Evolutionary conservation across 371 early-diverging fungal genomes (phyloP), one percentile per base, ranked within the genome.

Genomic region (Basidiobolus meristosporus): DNA sequence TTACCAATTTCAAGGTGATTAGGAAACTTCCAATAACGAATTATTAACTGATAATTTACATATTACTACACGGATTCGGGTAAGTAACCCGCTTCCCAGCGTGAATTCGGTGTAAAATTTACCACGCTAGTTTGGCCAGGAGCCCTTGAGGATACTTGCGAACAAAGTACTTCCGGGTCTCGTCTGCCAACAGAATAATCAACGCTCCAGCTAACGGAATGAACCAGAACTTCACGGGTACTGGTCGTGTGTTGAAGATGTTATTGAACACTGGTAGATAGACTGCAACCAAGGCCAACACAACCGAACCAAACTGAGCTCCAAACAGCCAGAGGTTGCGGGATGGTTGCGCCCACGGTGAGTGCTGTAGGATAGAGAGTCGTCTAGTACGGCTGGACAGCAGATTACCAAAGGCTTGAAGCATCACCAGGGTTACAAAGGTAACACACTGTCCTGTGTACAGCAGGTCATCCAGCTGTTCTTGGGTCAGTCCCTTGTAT

Each of bases 191-290:
- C 21, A 73, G 34, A 33, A 73, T 58, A 9, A 26, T 5, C 26
- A 26, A 26, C 3, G 26, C 26, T 9, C 26, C 26, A 1, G 65
- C 75, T 31, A 75, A 48, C 0, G 82, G 77, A 33, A 81, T 53
- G 44, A 77, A 65, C 75, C 78, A 84, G 48, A 60, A 76, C 54
- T 67, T 50, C 17, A 63, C 53, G 5, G 82, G 82, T 16, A 84
- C 64, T 2, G 63, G 59, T n/a, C 59, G 50, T 0, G 80, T 81
- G 14, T 57, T 41, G 31, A 84, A 69, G 12, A 72, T 50, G 16
- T 33, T 31, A 26, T 81, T 68, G 38, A 73, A 63, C 11, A 65
- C 66, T 0, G 63, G 57, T 1, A 68, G 50, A 47, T 77, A 70
- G 10, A 73, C 56, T 32, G 74, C 57, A 14, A 80, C 46, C 9